Percentiles rank a stretch among this genome's conserved stretches.
These are phyloP conservation scores for Leersia perrieri DNA, from an alignment of 176 grass and related monocot species.

Conservation along the genomic window DNA sequence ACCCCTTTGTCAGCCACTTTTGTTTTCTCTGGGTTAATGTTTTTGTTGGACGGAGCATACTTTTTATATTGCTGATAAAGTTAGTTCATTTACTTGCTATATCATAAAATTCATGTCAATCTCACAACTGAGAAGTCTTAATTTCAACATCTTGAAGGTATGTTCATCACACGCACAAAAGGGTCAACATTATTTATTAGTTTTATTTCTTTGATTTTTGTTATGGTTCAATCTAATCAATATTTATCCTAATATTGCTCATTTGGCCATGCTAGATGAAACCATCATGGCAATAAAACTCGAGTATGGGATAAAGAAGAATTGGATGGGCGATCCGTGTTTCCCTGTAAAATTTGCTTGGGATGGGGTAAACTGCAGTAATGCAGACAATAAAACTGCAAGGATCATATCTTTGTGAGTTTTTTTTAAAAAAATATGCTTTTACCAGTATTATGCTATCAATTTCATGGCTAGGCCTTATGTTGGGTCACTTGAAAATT, in stretches of 20 bases:
- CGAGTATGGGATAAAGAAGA: constrained; percentile 32
- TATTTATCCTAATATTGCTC: neutral
- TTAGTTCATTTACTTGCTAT: no score
- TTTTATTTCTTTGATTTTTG: no score
- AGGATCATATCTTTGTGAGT: constrained; percentile 42
- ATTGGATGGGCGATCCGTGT: constrained; percentile 48
- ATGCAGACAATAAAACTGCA: neutral
- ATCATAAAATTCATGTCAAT: no score
- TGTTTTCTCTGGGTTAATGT: no score
- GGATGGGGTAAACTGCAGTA: constrained; percentile 43
- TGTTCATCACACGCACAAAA: no score
- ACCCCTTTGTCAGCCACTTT: no score
- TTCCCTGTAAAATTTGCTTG: constrained; percentile 29
- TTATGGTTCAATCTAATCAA: neutral
- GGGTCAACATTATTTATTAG: no score
- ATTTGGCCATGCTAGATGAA: neutral
- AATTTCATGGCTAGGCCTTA: neutral
- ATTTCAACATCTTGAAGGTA: no score
- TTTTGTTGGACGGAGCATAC: no score
- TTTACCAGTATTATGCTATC: neutral
- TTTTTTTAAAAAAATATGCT: no score
- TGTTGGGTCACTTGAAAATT: neutral
- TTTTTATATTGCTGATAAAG: no score
- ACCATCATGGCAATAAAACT: constrained; percentile 30
- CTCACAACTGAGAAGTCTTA: no score